phyloP scores from a whole-genome alignment of 1,284 basidiomycete species.

The Cystobasidium slooffiae region DNA sequence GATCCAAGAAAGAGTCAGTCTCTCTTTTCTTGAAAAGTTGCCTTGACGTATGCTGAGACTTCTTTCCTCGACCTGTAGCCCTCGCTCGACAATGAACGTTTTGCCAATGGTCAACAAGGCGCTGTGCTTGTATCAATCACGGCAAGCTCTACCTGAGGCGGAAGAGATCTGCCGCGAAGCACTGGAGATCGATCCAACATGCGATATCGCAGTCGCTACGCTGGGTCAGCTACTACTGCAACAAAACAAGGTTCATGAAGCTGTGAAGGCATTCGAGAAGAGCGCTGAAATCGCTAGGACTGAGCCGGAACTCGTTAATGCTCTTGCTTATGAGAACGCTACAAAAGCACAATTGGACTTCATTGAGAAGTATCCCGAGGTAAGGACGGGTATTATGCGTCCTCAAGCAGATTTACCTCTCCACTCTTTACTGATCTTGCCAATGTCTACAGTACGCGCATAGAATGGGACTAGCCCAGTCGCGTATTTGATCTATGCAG shows the following conservation, averaged over 20 bases:
- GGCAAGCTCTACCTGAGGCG: constrained; percentile 81
- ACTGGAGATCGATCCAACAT: constrained; percentile 83
- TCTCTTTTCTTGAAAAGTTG: neutral
- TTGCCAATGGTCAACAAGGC: constrained; percentile 97
- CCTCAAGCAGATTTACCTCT: neutral
- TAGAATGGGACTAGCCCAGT: constrained; percentile 37
- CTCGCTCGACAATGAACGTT: constrained; percentile 68
- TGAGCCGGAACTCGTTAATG: constrained; percentile 76
- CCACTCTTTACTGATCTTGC: neutral
- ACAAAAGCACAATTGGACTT: constrained; percentile 46
- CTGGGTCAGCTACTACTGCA: constrained; percentile 92
- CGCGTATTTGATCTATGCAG: constrained; percentile 15
- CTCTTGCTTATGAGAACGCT: constrained; percentile 40
- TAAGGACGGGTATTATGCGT: neutral
- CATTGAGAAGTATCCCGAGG: constrained; percentile 43
- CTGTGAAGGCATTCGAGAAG: constrained; percentile 83
- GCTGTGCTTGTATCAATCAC: constrained; percentile 92
- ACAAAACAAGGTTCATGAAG: constrained; percentile 84
- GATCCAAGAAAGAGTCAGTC: constrained; percentile 62
- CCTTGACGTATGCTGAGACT: neutral
- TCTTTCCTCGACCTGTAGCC: neutral
- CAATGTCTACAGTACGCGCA: constrained; percentile 31
- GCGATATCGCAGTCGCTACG: constrained; percentile 94
- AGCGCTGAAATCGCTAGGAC: constrained; percentile 86
- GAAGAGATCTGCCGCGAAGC: constrained; percentile 87